Percentiles rank a stretch among this genome's conserved stretches.
Evolutionary conservation across 1,284 basidiomycete genomes (phyloP).

Genomic region (Mrakiaceae sp.): DNA sequence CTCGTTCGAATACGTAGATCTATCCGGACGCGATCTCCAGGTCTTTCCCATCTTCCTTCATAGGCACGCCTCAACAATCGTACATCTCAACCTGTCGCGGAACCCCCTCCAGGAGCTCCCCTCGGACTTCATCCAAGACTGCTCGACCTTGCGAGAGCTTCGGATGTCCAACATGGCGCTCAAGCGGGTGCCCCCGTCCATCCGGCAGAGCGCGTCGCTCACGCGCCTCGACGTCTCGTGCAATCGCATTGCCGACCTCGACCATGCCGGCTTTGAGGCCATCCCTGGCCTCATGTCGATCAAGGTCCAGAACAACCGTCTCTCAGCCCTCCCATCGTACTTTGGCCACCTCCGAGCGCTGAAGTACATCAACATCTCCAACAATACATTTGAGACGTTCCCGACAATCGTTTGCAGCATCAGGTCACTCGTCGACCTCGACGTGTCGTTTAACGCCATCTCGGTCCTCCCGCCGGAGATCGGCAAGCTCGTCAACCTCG

Average conservation of each 20-base stretch:
- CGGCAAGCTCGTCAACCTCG: constrained; percentile 55
- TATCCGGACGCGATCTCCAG: constrained; percentile 70
- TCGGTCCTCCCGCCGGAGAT: constrained; percentile 69
- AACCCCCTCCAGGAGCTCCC: constrained; percentile 97
- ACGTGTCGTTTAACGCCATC: constrained; percentile 92
- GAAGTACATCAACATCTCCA: constrained; percentile 82
- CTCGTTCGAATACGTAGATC: constrained; percentile 70
- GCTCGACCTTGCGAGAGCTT: constrained; percentile 70
- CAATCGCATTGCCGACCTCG: constrained; percentile 83
- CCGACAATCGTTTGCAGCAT: constrained; percentile 69
- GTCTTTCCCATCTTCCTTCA: constrained; percentile 87
- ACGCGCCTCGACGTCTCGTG: constrained; percentile 81
- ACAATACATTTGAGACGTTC: constrained; percentile 84
- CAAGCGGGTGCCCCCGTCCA: constrained; percentile 80
- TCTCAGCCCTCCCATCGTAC: constrained; percentile 75
- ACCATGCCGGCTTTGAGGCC: constrained; percentile 70
- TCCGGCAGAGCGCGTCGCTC: constrained; percentile 63
- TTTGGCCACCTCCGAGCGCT: constrained; percentile 65
- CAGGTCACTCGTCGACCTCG: constrained; percentile 65
- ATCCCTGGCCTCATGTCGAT: constrained; percentile 63
- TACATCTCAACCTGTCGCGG: constrained; percentile 77
- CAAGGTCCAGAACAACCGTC: constrained; percentile 83
- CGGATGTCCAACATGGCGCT: constrained; percentile 87
- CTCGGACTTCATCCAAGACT: constrained; percentile 89
- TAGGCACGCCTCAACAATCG: constrained; percentile 71